These are phyloP conservation scores for Hymenoscyphus fraxineus DNA, from an alignment of 2,329 filamentous ascomycete genomes.

Conservation along the genomic window DNA sequence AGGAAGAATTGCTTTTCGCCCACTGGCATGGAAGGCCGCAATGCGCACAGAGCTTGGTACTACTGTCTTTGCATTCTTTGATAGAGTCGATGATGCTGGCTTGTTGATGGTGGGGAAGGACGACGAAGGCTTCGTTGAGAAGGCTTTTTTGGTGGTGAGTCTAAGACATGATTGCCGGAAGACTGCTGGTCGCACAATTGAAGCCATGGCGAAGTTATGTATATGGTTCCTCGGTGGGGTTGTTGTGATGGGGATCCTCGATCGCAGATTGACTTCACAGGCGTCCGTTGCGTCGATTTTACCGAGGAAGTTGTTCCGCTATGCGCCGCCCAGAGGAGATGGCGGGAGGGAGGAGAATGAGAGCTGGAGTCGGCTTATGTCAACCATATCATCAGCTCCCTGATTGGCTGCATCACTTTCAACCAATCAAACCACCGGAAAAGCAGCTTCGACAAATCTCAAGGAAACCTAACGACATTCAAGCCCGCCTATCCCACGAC, in stretches of 20 bases:
- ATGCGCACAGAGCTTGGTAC: slow-evolving; percentile 46
- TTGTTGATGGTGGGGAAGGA: slow-evolving; percentile 34
- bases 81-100: slow-evolving; percentile 27
- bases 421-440: not conserved
- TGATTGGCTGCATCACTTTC: slow-evolving; percentile 25
- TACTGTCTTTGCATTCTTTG: slow-evolving; percentile 36
- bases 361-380: slow-evolving; percentile 11
- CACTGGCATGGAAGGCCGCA: slow-evolving; percentile 83
- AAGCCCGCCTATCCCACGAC: slow-evolving; percentile 6
- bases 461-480: slow-evolving; percentile 12
- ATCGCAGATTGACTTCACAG: slow-evolving; percentile 9
- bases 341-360: not conserved
- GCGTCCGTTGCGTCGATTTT: slow-evolving; percentile 10
- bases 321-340: not conserved
- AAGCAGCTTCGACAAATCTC: slow-evolving; percentile 26
- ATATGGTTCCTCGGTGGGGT: slow-evolving; percentile 14
- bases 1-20: slow-evolving; percentile 72
- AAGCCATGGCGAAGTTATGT: slow-evolving; percentile 43
- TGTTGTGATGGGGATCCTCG: slow-evolving; percentile 1
- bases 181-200: slow-evolving; percentile 47
- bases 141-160: slow-evolving; percentile 41
- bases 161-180: slow-evolving; percentile 44
- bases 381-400: slow-evolving; percentile 10
- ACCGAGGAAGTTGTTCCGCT: slow-evolving; percentile 15
- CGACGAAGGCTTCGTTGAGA: slow-evolving; percentile 39